Evolutionary conservation across 768 basidiomycete species (phyloP), one percentile per base, ranked within the genome.

Genomic region (Collybia nuda): DNA sequence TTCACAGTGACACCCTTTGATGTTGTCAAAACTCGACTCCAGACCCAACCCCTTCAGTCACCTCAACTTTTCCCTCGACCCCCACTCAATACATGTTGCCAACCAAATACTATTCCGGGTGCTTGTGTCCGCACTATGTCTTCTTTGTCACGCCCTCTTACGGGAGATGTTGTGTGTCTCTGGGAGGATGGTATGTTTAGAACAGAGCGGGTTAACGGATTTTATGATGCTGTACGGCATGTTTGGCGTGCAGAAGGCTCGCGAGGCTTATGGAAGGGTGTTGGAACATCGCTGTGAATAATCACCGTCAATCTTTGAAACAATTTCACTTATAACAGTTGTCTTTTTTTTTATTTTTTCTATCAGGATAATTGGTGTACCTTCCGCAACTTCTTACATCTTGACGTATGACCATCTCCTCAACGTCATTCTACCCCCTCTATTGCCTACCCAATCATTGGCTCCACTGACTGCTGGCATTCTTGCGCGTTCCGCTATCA

Each of bases 1-100:
- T 37, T 47, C 26, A 26, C 64, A 98, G 96, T 99, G 97, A 98
- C 96, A 2, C 97, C 97, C 2, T 99, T 99, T 67, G 97, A 99
- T 69, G 93, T 99, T 48, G 80, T 98, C 58, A 98, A 98, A 68
- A 98, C 96, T 11, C 84, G 97, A 23, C 74, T 99, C 15, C 97
- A 99, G 67, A 98, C 97, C 0, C 93, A 90, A 65, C 86, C 86
- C n/a, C 72, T 77, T 18, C 66, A 67, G 63, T 72, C 66, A 54
- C 74, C 66, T 50, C 76, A 67, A 40, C 73, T 82, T 22, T 79
- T 82, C 62, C 75, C 81, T 49, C 75, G 73, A 50, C 76, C 79
- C 44, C 76, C 82, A 9, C 66, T 69, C 29, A 76, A 78, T 62
- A 73, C 73, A 54, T 91, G 90, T 62, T 92, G 88, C 68, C 90